These are phyloP conservation scores for Parathielavia appendiculata DNA, from an alignment of 495 filamentous ascomycete species.

Conservation along the genomic window DNA sequence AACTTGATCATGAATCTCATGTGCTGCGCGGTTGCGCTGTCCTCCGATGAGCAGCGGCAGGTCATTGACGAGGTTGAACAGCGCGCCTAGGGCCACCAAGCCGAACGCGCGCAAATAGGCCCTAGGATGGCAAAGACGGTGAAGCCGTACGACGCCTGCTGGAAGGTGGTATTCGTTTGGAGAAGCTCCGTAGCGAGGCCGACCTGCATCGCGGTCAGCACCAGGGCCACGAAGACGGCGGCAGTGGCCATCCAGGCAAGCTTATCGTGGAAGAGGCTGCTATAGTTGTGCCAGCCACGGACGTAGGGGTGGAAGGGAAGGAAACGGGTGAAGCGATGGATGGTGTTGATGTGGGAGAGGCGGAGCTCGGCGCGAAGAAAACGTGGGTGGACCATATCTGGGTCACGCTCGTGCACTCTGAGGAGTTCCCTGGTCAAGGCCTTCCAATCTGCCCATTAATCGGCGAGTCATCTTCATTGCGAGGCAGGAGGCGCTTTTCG, in stretches of 20 bases:
- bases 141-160: constrained; percentile 7
- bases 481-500: constrained; percentile 31
- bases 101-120: no score
- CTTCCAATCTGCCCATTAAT: constrained; percentile 13
- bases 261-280: not conserved
- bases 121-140: not conserved
- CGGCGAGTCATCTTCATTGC: not conserved
- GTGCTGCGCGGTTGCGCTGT: no score
- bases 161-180: not conserved
- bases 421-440: constrained; percentile 13
- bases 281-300: not conserved
- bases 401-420: not conserved
- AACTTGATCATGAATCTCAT: no score
- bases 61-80: no score
- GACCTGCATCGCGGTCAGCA: constrained; percentile 3
- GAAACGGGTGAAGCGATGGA: not conserved
- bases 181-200: not conserved
- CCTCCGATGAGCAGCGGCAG: no score
- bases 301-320: not conserved
- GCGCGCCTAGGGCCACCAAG: no score
- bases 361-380: constrained; percentile 3
- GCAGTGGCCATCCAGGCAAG: not conserved
- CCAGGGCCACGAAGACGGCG: constrained; percentile 1
- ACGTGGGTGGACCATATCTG: constrained; percentile 5
- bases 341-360: not conserved